Conservation (phyloP, 2,329 filamentous ascomycete genomes). For the Neocatenulostroma microsporum region DNA sequence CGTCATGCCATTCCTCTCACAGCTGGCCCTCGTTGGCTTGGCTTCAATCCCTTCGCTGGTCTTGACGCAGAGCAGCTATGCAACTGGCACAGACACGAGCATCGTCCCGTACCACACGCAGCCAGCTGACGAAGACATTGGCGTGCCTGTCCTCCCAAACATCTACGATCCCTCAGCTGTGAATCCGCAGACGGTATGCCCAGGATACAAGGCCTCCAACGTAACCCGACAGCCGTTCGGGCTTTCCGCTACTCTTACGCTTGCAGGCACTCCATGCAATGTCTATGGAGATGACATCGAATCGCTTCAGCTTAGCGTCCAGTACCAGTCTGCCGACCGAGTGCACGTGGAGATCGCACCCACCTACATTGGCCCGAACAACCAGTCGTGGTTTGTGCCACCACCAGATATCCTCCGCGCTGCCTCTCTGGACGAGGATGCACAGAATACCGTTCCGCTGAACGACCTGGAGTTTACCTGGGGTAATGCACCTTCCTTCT, state of each 20-base stretch:
- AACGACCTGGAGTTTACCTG: conserved; percentile 46
- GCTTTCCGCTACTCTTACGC: conserved; percentile 21
- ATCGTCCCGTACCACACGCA: too few relatives aligned
- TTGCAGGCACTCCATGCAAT: conserved; percentile 22
- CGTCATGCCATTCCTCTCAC: too few relatives aligned
- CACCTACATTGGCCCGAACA: conserved; percentile 17
- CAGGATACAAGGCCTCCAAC: conserved; percentile 23
- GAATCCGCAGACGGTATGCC: conserved; percentile 21
- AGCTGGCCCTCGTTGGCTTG: too few relatives aligned
- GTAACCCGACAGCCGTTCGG: conserved; percentile 14
- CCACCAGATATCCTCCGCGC: too few relatives aligned
- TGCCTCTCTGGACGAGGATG: too few relatives aligned
- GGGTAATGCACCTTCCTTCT: conserved; percentile 52
- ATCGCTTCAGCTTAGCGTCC: conserved; percentile 17
- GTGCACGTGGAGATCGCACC: conserved; percentile 23
- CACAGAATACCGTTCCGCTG: conserved; percentile 54
- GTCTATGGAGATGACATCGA: conserved; percentile 24
- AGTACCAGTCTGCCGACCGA: conserved; percentile 22
- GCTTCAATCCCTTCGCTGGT: too few relatives aligned
- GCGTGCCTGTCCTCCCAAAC: too few relatives aligned
- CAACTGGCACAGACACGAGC: too few relatives aligned
- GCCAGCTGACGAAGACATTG: too few relatives aligned
- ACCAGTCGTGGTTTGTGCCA: conserved; percentile 19
- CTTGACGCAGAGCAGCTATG: too few relatives aligned
- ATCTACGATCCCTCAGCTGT: conserved; percentile 19